Percentiles rank a stretch among this genome's conserved stretches.
phyloP scores from a whole-genome alignment of 2,329 filamentous ascomycete genomes.

The Cladosporium austrohemisphaericum region DNA sequence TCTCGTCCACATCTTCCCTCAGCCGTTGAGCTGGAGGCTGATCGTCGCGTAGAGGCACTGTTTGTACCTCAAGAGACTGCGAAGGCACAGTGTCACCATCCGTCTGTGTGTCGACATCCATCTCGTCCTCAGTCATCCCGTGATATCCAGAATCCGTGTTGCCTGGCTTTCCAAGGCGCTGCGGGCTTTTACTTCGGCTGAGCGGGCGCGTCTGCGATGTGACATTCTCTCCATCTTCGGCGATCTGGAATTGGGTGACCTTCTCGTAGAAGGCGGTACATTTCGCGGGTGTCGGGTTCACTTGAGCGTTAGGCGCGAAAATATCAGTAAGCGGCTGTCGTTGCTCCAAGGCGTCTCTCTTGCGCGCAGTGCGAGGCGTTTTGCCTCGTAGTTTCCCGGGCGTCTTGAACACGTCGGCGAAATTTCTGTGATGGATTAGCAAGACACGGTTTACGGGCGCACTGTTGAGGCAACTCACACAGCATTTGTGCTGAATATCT shows the following conservation, averaged over 20 bases:
- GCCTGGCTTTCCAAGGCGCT: constrained; percentile 32
- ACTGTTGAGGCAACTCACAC: constrained; percentile 58
- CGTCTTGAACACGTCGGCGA: constrained; percentile 94
- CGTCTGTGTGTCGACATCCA: constrained; percentile 35
- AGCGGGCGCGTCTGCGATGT: constrained; percentile 23
- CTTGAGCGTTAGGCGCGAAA: constrained; percentile 42
- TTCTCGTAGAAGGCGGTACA: constrained; percentile 50
- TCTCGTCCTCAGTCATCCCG: constrained; percentile 58
- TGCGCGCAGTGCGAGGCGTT: constrained; percentile 69
- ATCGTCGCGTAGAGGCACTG: constrained; percentile 24
- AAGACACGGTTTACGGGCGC: constrained; percentile 3
- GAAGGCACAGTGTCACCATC: constrained; percentile 10
- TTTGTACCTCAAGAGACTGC: constrained; percentile 15
- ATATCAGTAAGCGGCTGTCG: constrained; percentile 53
- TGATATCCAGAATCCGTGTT: constrained; percentile 67
- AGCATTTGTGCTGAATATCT: constrained; percentile 82
- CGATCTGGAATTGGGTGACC: constrained; percentile 57
- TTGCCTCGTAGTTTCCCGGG: constrained; percentile 79
- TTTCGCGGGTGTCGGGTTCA: constrained; percentile 52
- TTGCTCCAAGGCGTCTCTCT: constrained; percentile 52
- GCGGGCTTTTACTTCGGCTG: constrained; percentile 32
- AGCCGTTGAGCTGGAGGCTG: constrained; percentile 30
- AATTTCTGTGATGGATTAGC: constrained; percentile 60
- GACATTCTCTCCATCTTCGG: constrained; percentile 49
- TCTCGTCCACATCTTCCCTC: constrained; percentile 23